phyloP scores from a whole-genome alignment of 1,284 basidiomycete genomes.

The Xerocomus nothofagi region DNA sequence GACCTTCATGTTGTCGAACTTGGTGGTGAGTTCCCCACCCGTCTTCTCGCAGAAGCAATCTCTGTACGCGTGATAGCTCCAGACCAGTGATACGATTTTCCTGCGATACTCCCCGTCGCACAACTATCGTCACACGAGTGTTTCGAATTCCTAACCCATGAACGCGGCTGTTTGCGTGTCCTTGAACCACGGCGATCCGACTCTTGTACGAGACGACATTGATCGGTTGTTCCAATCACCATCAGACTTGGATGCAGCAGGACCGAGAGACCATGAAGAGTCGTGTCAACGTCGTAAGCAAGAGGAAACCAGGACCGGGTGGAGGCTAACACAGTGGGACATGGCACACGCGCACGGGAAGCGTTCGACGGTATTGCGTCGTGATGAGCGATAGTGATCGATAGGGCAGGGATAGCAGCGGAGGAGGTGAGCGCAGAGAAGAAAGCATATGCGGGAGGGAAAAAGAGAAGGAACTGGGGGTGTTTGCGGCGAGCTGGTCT shows the following conservation, averaged over 20 bases:
- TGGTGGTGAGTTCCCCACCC: too few species aligned
- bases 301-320: not conserved
- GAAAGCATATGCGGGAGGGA: not conserved
- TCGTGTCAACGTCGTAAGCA: not conserved
- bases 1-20: too few species aligned
- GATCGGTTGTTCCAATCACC: not conserved
- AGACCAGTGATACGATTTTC: too few species aligned
- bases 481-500: not conserved
- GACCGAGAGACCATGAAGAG: not conserved
- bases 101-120: too few species aligned
- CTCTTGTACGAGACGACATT: slow-evolving; percentile 15
- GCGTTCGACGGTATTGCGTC: not conserved
- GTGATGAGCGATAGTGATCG: slow-evolving; percentile 3
- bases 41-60: too few species aligned
- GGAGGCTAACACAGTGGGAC: not conserved
- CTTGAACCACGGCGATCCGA: slow-evolving; percentile 10
- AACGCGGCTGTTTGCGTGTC: not conserved
- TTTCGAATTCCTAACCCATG: too few species aligned
- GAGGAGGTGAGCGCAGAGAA: not conserved
- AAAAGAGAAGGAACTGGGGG: slow-evolving; percentile 1
- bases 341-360: slow-evolving; percentile 1
- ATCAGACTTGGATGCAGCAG: not conserved
- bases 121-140: too few species aligned
- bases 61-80: too few species aligned
- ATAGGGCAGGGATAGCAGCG: not conserved